Evolutionary conservation across 2,329 filamentous ascomycete genomes (phyloP).

Genomic region (Ilyonectria mors-panacis): DNA sequence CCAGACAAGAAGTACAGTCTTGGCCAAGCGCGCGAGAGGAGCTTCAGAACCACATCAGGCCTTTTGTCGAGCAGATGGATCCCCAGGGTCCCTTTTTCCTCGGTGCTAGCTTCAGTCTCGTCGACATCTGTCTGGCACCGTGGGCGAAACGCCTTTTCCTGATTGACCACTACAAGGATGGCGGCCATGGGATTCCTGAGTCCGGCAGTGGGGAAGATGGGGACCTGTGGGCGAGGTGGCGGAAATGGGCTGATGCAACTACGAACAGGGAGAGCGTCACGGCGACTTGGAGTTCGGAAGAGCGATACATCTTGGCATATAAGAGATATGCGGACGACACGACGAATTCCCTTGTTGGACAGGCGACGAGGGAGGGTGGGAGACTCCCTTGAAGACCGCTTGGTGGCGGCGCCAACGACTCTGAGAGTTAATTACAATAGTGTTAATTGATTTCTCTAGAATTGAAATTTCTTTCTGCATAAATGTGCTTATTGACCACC

Average conservation of each 20-base stretch:
- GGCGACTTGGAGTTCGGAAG: slow-evolving; percentile 77
- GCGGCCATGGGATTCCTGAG: slow-evolving; percentile 63
- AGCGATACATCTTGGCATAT: slow-evolving; percentile 79
- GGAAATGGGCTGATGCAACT: slow-evolving; percentile 74
- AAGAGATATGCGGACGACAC: slow-evolving; percentile 76
- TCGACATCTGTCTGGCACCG: slow-evolving; percentile 80
- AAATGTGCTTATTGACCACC: not conserved
- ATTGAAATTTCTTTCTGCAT: no score
- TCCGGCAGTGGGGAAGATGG: slow-evolving; percentile 71
- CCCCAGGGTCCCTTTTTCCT: slow-evolving; percentile 73
- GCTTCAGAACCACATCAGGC: slow-evolving; percentile 71
- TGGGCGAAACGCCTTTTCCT: slow-evolving; percentile 82
- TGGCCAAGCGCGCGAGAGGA: slow-evolving; percentile 70
- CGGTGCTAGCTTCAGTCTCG: slow-evolving; percentile 73
- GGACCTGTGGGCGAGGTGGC: slow-evolving; percentile 75
- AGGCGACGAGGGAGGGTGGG: slow-evolving; percentile 74
- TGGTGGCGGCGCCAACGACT: no score
- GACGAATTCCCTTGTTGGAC: slow-evolving; percentile 72
- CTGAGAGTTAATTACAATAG: no score
- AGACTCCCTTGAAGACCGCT: slow-evolving; percentile 65
- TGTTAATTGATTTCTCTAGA: no score
- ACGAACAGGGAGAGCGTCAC: slow-evolving; percentile 72
- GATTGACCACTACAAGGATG: slow-evolving; percentile 81
- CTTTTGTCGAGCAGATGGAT: slow-evolving; percentile 75
- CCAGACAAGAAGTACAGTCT: slow-evolving; percentile 64